Evolutionary conservation across 768 basidiomycete species (phyloP), one percentile per base, ranked within the genome.

Genomic region (Boletus rex-veris): DNA sequence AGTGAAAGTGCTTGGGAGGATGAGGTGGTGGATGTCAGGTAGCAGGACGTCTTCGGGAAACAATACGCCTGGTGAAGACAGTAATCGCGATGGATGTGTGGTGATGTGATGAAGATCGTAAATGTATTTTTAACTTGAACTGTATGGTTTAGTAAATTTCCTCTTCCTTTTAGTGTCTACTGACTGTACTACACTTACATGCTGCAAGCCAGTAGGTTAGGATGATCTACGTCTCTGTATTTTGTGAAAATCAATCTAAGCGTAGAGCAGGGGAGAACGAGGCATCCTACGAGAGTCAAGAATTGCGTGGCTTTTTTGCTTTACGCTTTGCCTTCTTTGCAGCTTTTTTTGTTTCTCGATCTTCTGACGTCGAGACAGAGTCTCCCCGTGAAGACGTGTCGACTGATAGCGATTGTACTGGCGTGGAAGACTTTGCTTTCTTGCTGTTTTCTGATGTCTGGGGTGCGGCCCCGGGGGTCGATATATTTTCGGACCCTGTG

Each of bases 21-120:
- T 55, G 55, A 56, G 63, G 54, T 70, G 74, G 72, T 70, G 74
- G 74, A 48, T 59, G 12, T 77, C 83, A 26, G 74, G 78, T 40
- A 75, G 80, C 41, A 71, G 82, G 55, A 63, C 77, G 53, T 68
- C 69, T 42, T 74, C 78, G 33, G 83, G 80, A n/a, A 71, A 72
- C 43, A 77, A 65, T 53, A 80, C 85, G 28, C 83, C 82, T 11
- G 71, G 73, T 28, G 68, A 75, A 31, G 67, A 79, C 21, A 44
- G 71, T 47, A 78, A 77, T 55, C 77, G 80, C 37, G 86, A 85
- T 38, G 80, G 82, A 35, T 90, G 88, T 75, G 78, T 77, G 48
- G 72, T 86, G 63, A 89, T 87, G 86, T 89, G 77, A 65, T 12
- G 42, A 30, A 9, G 43, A 42, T 47, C 21, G 31, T 30, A 39